A percentile compares a stretch with the other conserved stretches of the same genome.
phyloP scores from a whole-genome alignment of 768 basidiomycete species.

The Boletus tylopilopsis region DNA sequence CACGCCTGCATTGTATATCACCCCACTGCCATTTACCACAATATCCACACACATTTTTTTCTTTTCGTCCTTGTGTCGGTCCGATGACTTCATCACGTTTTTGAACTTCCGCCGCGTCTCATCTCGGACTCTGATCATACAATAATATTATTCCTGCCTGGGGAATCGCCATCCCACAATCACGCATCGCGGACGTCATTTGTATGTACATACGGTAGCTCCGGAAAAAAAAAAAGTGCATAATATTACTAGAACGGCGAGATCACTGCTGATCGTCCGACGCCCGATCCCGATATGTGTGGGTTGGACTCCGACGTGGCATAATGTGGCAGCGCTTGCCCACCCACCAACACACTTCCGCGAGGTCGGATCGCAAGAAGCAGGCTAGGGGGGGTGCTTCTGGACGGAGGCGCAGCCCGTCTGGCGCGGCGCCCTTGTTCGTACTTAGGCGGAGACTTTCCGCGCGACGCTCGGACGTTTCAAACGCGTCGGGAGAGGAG shows the following conservation, averaged over 20 bases:
- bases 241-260: conserved; percentile 4
- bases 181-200: conserved; percentile 1
- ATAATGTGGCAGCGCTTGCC: neutral
- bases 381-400: neutral
- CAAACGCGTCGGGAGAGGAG: neutral
- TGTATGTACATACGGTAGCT: no score
- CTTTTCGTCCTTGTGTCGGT: conserved; percentile 13
- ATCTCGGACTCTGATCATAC: conserved; percentile 28
- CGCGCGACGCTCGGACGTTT: conserved; percentile 25
- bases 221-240: neutral
- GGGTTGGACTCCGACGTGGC: neutral
- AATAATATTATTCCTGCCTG: neutral
- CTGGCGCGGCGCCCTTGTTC: neutral
- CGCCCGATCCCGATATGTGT: conserved; percentile 19
- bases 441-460: neutral
- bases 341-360: neutral
- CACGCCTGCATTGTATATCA: conserved; percentile 29
- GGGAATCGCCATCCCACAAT: conserved; percentile 12
- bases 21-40: conserved; percentile 1
- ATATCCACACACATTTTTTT: neutral
- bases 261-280: conserved; percentile 11
- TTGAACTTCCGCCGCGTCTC: conserved; percentile 13
- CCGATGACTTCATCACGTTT: conserved; percentile 29
- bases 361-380: conserved; percentile 17
- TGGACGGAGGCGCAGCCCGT: no score